Base-by-base conservation (phyloP, 257 asterid genomes). In the Solanum neorickii region DNA sequence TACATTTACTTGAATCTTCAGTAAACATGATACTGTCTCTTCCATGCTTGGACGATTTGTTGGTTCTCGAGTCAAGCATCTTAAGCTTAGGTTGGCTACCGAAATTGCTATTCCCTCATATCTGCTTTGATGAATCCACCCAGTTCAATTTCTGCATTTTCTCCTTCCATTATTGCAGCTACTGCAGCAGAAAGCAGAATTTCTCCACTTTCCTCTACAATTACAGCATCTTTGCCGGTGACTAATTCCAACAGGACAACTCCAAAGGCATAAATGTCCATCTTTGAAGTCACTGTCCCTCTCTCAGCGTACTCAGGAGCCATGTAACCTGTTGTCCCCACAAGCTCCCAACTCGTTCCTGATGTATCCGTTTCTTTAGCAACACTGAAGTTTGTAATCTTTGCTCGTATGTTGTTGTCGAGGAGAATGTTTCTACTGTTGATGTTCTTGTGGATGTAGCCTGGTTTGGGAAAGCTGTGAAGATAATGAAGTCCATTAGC, bases 401-500 rank as follows among this genome's bases (percentile, higher is more conserved):
- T 94, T 80, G 96, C 96, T 88, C 95, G 83, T 31, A 94, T 85
- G 83, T 94, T 93, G 72, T 91, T 46, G 42, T 93, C 92, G 7
- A 93, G 93, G 74, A 94, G 95, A 88, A 94, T 87, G 85, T 88
- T 91, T 72, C 90, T 87, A 90, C 94, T 93, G 49, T 86, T 88
- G 56, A 94, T 88, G 85, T 91, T 85, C 75, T 90, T 91, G 88
- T 94, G 96, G 3, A 87, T 90, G 56, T 91, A 91, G 3, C 92
- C 92, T 75, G 96, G 96, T 84, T 88, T 90, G 20, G 94, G 87
- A 49, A 90, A 94, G 87, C 72, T 90, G 91, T 94, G 97, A 87
- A 93, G 96, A 83, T 94, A 94, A 86, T 91, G 94, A 87, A 94
- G 96, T 62, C 96, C 96, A 46, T 91, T 91, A 33, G 96, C 93